Percentiles rank a stretch among this genome's conserved stretches.
phyloP scores from a whole-genome alignment of 352 stramenopile genomes.

The Globisporangium lucens region DNA sequence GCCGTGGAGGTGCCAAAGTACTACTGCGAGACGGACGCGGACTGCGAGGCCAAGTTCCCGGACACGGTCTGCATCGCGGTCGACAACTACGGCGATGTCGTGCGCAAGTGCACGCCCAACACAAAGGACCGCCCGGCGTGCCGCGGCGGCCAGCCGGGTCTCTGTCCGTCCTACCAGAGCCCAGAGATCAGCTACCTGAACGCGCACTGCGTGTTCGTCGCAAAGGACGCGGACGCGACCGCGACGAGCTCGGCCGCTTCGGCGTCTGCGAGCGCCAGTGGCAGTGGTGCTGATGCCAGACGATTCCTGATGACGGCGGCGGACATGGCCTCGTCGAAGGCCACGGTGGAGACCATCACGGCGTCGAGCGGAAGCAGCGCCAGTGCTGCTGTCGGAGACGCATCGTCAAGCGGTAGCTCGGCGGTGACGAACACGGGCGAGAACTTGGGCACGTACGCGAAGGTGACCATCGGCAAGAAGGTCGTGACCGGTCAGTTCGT shows the following conservation, averaged over 20 bases:
- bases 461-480: conserved; percentile 50
- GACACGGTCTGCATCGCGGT: conserved; percentile 76
- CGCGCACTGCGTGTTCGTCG: conserved; percentile 79
- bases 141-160: conserved; percentile 55
- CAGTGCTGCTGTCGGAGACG: conserved; percentile 7
- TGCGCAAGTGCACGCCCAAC: conserved; percentile 83
- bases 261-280: conserved; percentile 12
- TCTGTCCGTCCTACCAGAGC: conserved; percentile 81
- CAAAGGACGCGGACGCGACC: conserved; percentile 35
- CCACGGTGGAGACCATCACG: conserved; percentile 3
- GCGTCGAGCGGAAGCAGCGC: conserved; percentile 5
- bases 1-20: conserved; percentile 27
- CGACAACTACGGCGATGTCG: conserved; percentile 69
- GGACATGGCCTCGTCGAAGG: conserved; percentile 15
- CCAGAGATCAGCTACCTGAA: conserved; percentile 72
- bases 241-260: conserved; percentile 13
- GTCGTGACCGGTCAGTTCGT: conserved; percentile 51
- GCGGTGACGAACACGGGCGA: conserved; percentile 24
- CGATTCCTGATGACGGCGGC: conserved; percentile 15
- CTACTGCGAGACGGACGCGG: conserved; percentile 60
- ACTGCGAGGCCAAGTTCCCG: conserved; percentile 66
- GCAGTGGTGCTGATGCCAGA: neutral
- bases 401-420: neutral
- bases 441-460: conserved; percentile 35
- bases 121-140: conserved; percentile 71